Conservation (phyloP, 2,329 filamentous ascomycete genomes). For the Aspergillus floridensis region DNA sequence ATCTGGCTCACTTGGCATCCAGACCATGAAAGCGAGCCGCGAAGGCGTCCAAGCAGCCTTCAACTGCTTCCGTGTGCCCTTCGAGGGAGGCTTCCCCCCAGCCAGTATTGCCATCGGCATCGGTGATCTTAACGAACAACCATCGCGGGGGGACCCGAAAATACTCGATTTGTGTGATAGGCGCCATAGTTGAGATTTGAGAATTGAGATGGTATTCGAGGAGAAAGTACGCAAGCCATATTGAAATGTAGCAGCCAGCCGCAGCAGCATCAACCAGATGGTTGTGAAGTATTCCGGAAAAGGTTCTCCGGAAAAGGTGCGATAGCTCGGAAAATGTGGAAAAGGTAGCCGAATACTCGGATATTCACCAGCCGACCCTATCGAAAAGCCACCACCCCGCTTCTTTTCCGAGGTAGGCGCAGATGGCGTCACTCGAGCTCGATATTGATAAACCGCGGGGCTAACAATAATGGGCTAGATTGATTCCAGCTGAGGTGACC, state of each 20-base stretch:
- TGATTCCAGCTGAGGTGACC: background rate
- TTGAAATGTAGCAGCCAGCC: too few species aligned
- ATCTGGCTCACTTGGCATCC: background rate
- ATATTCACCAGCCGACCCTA: too few species aligned
- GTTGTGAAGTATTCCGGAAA: background rate
- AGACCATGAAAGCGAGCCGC: background rate
- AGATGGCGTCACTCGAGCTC: background rate
- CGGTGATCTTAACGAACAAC: conserved; percentile 4
- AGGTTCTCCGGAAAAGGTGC: background rate
- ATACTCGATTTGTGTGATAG: conserved; percentile 3
- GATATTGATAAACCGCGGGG: background rate
- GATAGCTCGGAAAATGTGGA: background rate
- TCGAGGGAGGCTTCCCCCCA: conserved; percentile 5
- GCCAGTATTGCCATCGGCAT: background rate
- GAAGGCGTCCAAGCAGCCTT: conserved; percentile 21
- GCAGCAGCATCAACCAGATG: background rate
- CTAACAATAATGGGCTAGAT: background rate
- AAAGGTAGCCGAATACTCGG: too few species aligned
- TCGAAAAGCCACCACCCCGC: background rate
- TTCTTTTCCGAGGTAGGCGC: background rate
- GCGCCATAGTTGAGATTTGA: background rate
- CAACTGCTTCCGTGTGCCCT: conserved; percentile 43
- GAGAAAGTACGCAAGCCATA: too few species aligned
- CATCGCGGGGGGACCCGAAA: conserved; percentile 1
- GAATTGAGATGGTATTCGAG: too few species aligned